Base-by-base conservation (phyloP, 1,139 yeast genomes). In the Chernovozyma sophiae-reginae region DNA sequence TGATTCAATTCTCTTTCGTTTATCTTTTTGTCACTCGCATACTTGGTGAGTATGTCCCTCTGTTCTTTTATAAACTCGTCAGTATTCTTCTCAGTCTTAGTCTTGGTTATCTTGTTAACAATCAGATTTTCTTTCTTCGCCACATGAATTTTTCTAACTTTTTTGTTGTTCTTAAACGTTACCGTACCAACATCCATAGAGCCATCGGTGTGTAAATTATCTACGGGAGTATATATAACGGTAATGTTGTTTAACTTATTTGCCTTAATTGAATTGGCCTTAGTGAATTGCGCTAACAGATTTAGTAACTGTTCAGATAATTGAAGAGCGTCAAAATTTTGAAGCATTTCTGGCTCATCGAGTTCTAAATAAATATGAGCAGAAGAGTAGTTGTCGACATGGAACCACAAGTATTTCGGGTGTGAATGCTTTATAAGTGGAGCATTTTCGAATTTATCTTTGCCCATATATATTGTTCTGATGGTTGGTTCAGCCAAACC, bases 171-270 rank as follows among this genome's bases (percentile, higher is more conserved):
- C 33, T 73, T 67, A 57, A 85, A 86, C 1, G 86, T 77, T 4
- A 86, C 95, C 32, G 89, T 87, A 4, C 95, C 96, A n/a, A 75
- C 76, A 35, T 78, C 89, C 95, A 85, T 86, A 29, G 77, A 74
- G 4, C 83, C 84, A 39, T 79, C 80, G 44, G 85, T 82, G 35
- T 74, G 72, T 39, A 86, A 64, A 53, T 86, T 86, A 31, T 73
- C 72, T 71, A 87, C 86, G 0, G 94, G 89, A 0, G 95, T 86
- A 49, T 80, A 80, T 36, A 86, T 75, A 13, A 86, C 74, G 1
- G 84, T 78, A 40, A 85, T 68, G 49, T 82, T 81, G 51, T 80
- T 79, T 47, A 75, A 59, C 53, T 86, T 86, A 58, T 80, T 84
- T 5, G 86, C 95, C 51, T 81, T 80, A 35, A 85, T 85, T 13